A percentile compares a stretch with the other conserved stretches of the same genome.
phyloP scores from a whole-genome alignment of 768 basidiomycete species.

The Podaxis rugospora region DNA sequence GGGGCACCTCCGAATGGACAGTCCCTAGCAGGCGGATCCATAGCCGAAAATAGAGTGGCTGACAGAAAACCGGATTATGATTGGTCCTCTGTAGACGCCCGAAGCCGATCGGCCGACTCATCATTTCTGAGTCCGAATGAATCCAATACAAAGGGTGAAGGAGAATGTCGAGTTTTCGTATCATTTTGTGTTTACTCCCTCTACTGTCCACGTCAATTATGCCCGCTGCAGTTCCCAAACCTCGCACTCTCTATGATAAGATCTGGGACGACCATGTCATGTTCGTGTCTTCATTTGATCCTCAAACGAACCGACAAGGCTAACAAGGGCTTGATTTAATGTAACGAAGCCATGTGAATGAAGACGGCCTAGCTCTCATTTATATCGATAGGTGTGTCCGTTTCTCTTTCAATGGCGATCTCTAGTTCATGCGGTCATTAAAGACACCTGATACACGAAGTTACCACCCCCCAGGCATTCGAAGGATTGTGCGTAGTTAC shows the following conservation, averaged over 20 bases:
- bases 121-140: constrained; percentile 7
- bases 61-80: constrained; percentile 9
- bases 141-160: constrained; percentile 2
- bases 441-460: constrained; percentile 78
- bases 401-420: neutral
- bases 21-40: neutral
- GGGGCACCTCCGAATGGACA: neutral
- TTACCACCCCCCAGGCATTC: constrained; percentile 92
- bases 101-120: constrained; percentile 12
- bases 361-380: constrained; percentile 74
- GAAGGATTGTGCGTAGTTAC: constrained; percentile 64
- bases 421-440: constrained; percentile 10
- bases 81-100: constrained; percentile 12
- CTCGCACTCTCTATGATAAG: constrained; percentile 95
- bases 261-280: constrained; percentile 98
- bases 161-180: constrained; percentile 8
- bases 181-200: constrained; percentile 11
- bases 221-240: constrained; percentile 41
- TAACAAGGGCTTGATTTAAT: constrained; percentile 13
- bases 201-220: constrained; percentile 21
- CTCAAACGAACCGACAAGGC: constrained; percentile 11
- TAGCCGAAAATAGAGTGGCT: neutral
- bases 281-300: constrained; percentile 35
- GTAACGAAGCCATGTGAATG: constrained; percentile 54
- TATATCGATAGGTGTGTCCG: constrained; percentile 74